A percentile compares a stretch with the other conserved stretches of the same genome.
Evolutionary conservation across 345 rosid species (phyloP).

Genomic region (Lepidium africanum): DNA sequence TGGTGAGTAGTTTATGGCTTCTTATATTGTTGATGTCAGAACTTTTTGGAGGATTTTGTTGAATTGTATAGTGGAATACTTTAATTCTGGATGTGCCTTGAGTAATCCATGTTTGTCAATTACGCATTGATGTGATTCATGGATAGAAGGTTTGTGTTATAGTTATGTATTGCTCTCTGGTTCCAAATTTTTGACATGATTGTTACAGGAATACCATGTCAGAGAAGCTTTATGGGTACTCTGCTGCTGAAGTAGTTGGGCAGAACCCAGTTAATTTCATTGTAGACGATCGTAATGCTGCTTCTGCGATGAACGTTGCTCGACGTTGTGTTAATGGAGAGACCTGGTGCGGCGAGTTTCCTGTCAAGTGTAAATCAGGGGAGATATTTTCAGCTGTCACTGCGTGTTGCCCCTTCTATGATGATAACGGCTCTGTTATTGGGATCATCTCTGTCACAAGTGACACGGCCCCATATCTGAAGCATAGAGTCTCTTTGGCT

Average conservation of each 20-base stretch:
- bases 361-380: slow-evolving; percentile 61
- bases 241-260: slow-evolving; percentile 70
- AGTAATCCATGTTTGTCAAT: no score
- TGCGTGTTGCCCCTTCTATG: slow-evolving; percentile 63
- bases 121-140: no score
- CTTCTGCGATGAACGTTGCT: slow-evolving; percentile 41
- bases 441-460: slow-evolving; percentile 64
- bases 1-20: slow-evolving; percentile 42
- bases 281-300: slow-evolving; percentile 47
- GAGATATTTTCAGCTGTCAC: slow-evolving; percentile 44
- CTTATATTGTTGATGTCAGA: background rate
- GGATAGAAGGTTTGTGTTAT: no score
- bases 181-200: background rate
- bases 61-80: background rate
- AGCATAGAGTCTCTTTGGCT: slow-evolving; percentile 18
- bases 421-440: slow-evolving; percentile 50
- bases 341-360: slow-evolving; percentile 84
- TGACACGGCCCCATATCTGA: slow-evolving; percentile 43
- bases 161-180: no score
- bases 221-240: slow-evolving; percentile 73
- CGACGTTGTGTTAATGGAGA: slow-evolving; percentile 52
- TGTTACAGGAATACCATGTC: slow-evolving; percentile 77
- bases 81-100: background rate
- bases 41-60: background rate
- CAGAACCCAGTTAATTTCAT: slow-evolving; percentile 58